Conservation (phyloP, 2,329 filamentous ascomycete genomes). For the Aureobasidium sp. region DNA sequence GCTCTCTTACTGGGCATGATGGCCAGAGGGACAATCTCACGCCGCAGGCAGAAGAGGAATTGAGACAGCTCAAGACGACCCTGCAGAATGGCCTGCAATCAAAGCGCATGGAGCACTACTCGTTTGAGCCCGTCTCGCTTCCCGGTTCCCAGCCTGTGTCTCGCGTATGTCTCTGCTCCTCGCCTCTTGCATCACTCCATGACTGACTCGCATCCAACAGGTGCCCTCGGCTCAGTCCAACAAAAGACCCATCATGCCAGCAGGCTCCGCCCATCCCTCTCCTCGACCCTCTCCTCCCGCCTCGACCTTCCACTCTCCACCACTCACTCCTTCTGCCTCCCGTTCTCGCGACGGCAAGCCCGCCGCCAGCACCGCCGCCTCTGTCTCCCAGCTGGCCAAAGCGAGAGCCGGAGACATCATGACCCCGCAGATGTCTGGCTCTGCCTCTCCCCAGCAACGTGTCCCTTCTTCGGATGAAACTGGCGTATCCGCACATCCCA, state of each 20-base stretch:
- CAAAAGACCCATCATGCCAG: slow-evolving; percentile 31
- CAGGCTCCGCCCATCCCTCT: slow-evolving; percentile 49
- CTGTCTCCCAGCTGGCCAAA: slow-evolving; percentile 24
- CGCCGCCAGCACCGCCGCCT: slow-evolving; percentile 21
- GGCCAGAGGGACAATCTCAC: slow-evolving; percentile 27
- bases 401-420: slow-evolving; percentile 47
- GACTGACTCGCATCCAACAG: slow-evolving; percentile 30
- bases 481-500: slow-evolving; percentile 40
- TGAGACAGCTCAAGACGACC: slow-evolving; percentile 64
- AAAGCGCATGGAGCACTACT: slow-evolving; percentile 74
- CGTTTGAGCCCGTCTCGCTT: slow-evolving; percentile 84
- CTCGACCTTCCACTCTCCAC: slow-evolving; percentile 75
- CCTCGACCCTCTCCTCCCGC: slow-evolving; percentile 60
- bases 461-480: slow-evolving; percentile 37
- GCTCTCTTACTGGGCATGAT: slow-evolving; percentile 23
- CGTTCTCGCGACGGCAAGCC: slow-evolving; percentile 48
- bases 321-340: slow-evolving; percentile 79
- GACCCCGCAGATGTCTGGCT: slow-evolving; percentile 53
- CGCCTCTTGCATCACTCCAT: background rate
- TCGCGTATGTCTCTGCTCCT: slow-evolving; percentile 53
- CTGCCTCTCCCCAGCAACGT: slow-evolving; percentile 33
- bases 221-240: slow-evolving; percentile 42
- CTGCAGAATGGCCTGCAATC: slow-evolving; percentile 75
- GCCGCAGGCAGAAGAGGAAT: slow-evolving; percentile 49
- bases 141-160: slow-evolving; percentile 79